A percentile compares a stretch with the other conserved stretches of the same genome.
These are phyloP conservation scores for Samsoniella hepiali DNA, from an alignment of 2,329 filamentous ascomycete species.

Conservation along the genomic window DNA sequence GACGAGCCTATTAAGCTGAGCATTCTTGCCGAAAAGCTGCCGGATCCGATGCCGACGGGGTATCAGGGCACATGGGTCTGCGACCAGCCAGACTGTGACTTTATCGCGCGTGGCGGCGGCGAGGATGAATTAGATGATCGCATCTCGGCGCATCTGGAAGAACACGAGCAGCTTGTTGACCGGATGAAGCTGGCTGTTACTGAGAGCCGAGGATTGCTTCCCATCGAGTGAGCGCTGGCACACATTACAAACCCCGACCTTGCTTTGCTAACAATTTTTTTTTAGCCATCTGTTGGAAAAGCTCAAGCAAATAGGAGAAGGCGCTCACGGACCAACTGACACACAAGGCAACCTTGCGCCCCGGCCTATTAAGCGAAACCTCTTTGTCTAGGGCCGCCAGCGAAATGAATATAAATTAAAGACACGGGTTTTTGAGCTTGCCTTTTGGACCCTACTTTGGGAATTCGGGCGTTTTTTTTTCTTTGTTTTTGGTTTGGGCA, in stretches of 20 bases:
- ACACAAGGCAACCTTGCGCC: conserved; percentile 6
- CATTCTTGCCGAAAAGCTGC: conserved; percentile 48
- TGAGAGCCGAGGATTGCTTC: conserved; percentile 54
- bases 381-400: conserved; percentile 1
- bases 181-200: conserved; percentile 52
- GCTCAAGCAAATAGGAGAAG: conserved; percentile 14
- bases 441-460: no score
- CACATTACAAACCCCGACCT: not conserved
- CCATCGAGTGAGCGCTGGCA: conserved; percentile 49
- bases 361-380: conserved; percentile 8
- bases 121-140: conserved; percentile 51
- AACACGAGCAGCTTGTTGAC: conserved; percentile 56
- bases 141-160: conserved; percentile 58
- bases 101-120: conserved; percentile 61
- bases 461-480: not conserved
- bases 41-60: conserved; percentile 48
- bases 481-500: not conserved
- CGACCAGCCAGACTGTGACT: conserved; percentile 59
- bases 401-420: not conserved
- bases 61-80: conserved; percentile 66
- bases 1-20: conserved; percentile 40
- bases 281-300: conserved; percentile 15
- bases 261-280: not conserved
- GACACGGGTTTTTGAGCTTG: not conserved
- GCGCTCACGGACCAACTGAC: not conserved